Percentiles rank a stretch among this genome's conserved stretches.
Conservation (phyloP, 1,284 basidiomycete species). For the Crucibulum parvulum region DNA sequence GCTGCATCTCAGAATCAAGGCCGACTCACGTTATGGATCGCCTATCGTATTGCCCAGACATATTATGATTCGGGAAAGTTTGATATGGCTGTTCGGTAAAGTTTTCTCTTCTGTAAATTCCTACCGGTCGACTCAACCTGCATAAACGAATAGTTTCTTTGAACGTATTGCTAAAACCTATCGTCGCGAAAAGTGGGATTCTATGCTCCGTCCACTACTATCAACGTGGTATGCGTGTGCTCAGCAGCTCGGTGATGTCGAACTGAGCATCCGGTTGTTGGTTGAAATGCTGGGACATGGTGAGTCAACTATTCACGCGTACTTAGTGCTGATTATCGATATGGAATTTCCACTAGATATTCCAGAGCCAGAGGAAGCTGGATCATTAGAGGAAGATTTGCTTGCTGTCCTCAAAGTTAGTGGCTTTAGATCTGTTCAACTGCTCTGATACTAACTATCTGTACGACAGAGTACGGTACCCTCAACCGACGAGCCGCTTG, state of each 20-base stretch:
- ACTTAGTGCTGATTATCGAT: conserved; percentile 5
- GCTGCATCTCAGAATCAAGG: conserved; percentile 45
- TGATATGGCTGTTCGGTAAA: conserved; percentile 81
- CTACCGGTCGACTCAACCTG: conserved; percentile 6
- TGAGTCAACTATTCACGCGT: conserved; percentile 33
- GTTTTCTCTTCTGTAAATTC: background rate
- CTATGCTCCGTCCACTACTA: conserved; percentile 75
- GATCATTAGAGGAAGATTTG: conserved; percentile 67
- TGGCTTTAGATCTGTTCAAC: background rate
- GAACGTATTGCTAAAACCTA: conserved; percentile 88
- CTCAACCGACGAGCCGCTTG: conserved; percentile 55
- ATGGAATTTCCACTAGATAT: conserved; percentile 24
- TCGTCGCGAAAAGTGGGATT: conserved; percentile 79
- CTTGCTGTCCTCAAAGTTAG: conserved; percentile 70
- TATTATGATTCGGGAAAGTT: conserved; percentile 81
- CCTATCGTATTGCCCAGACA: conserved; percentile 85
- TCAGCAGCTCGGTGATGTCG: conserved; percentile 76
- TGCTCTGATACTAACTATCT: background rate
- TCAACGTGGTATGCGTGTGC: conserved; percentile 83
- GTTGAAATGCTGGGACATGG: conserved; percentile 85
- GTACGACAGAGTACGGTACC: conserved; percentile 70
- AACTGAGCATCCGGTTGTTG: conserved; percentile 73
- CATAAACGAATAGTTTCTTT: conserved; percentile 68
- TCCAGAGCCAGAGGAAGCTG: conserved; percentile 51
- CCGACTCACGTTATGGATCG: conserved; percentile 84